Evolutionary conservation across 2,329 filamentous ascomycete genomes (phyloP).

Genomic region (Pezicula neosporulosa): DNA sequence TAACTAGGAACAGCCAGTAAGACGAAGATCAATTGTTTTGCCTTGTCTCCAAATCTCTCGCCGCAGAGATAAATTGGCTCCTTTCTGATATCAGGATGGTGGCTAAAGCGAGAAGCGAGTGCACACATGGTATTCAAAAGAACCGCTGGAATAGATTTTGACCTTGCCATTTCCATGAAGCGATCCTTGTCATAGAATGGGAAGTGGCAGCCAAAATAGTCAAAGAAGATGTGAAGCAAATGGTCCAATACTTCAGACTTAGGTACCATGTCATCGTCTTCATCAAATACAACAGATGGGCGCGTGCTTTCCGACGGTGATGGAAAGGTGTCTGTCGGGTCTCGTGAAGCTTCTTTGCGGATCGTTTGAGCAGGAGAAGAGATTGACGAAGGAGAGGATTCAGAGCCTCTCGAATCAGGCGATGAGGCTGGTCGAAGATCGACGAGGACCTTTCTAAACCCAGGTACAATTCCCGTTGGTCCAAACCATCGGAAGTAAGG

Average conservation of each 20-base stretch:
- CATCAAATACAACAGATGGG: background rate
- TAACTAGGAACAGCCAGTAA: constrained; percentile 3
- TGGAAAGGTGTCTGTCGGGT: background rate
- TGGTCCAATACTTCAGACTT: background rate
- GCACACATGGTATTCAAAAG: constrained; percentile 2
- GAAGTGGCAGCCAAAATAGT: constrained; percentile 2
- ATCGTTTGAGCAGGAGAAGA: background rate
- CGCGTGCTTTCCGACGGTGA: background rate
- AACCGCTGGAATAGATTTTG: background rate
- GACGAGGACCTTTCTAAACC: constrained; percentile 1
- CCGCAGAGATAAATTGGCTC: background rate
- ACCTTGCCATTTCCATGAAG: background rate
- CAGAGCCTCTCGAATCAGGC: background rate
- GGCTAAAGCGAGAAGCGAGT: background rate
- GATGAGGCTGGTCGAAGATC: background rate
- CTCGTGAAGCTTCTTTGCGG: background rate
- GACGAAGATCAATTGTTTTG: background rate
- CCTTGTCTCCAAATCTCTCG: constrained; percentile 1
- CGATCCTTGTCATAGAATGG: background rate
- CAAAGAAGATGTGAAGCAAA: background rate
- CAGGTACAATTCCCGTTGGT: constrained; percentile 2
- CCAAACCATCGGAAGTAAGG: constrained; percentile 5
- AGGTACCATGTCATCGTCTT: constrained; percentile 1
- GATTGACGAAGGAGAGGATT: background rate
- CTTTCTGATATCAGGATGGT: background rate